Evolutionary conservation across 23 red algal genomes (phyloP).

Genomic region (Chondrus crispus): DNA sequence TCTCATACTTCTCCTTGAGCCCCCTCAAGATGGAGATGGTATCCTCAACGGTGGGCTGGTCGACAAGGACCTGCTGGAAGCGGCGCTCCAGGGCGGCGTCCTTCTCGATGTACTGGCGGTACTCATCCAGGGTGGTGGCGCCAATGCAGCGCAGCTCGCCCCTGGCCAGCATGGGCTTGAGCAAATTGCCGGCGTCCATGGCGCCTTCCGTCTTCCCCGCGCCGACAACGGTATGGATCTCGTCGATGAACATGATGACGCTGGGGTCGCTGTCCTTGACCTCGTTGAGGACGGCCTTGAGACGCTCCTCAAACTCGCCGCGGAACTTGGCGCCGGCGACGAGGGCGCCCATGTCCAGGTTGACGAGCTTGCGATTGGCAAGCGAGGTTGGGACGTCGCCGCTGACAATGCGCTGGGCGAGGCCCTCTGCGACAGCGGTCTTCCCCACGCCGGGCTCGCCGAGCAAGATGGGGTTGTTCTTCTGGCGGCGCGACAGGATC

Average conservation of each 20-base stretch:
- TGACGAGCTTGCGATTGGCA: slow-evolving; percentile 66
- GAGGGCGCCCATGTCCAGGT: slow-evolving; percentile 95
- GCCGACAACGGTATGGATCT: slow-evolving; percentile 98
- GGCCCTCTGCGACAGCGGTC: slow-evolving; percentile 97
- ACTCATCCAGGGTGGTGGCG: slow-evolving; percentile 98
- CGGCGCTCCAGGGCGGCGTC: slow-evolving; percentile 96
- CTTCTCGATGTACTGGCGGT: slow-evolving; percentile 99
- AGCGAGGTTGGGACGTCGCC: slow-evolving; percentile 89
- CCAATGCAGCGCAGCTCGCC: slow-evolving; percentile 99
- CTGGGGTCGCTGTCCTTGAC: slow-evolving; percentile 78
- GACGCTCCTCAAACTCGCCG: slow-evolving; percentile 98
- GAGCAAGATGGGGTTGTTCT: slow-evolving; percentile 98
- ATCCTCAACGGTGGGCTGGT: slow-evolving; percentile 90
- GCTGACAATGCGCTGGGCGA: slow-evolving; percentile 95
- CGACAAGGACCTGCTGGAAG: slow-evolving; percentile 95
- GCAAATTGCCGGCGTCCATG: slow-evolving; percentile 97
- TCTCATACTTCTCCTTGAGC: slow-evolving; percentile 95
- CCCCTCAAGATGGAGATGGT: slow-evolving; percentile 95
- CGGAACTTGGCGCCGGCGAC: slow-evolving; percentile 99
- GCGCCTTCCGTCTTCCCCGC: slow-evolving; percentile 98
- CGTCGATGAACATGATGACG: slow-evolving; percentile 98
- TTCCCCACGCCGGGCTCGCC: slow-evolving; percentile 98
- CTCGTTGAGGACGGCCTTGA: slow-evolving; percentile 98
- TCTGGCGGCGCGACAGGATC: slow-evolving; percentile 94
- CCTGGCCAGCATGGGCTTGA: slow-evolving; percentile 97